Conservation (phyloP, 768 basidiomycete genomes). For the Hygrophoropsis aurantiaca region DNA sequence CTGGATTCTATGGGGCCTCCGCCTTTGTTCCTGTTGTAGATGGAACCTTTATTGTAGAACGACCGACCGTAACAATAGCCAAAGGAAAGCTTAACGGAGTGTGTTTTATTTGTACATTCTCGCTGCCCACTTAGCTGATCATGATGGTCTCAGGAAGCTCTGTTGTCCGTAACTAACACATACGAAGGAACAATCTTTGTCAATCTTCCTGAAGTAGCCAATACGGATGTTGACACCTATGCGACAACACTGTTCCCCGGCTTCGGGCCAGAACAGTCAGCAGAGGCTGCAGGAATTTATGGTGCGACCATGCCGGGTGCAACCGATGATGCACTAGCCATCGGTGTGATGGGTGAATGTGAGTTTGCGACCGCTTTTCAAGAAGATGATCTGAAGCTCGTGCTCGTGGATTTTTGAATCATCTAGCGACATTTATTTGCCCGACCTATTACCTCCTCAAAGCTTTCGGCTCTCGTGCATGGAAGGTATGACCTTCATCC, state of each 20-base stretch:
- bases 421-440: slow-evolving; percentile 47
- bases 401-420: neutral
- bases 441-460: slow-evolving; percentile 39
- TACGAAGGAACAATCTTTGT: slow-evolving; percentile 40
- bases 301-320: slow-evolving; percentile 8
- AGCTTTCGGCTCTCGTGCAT: slow-evolving; percentile 26
- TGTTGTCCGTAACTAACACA: slow-evolving; percentile 39
- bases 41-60: slow-evolving; percentile 32
- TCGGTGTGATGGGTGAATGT: slow-evolving; percentile 42
- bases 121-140: neutral
- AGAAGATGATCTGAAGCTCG: neutral
- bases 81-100: slow-evolving; percentile 33
- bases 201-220: slow-evolving; percentile 20
- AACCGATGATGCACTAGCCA: slow-evolving; percentile 32
- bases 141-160: slow-evolving; percentile 18
- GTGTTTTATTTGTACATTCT: slow-evolving; percentile 2
- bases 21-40: slow-evolving; percentile 37
- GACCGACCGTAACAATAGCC: slow-evolving; percentile 28
- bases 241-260: slow-evolving; percentile 40
- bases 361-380: slow-evolving; percentile 2
- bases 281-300: slow-evolving; percentile 28
- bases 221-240: slow-evolving; percentile 29
- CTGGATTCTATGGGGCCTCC: slow-evolving; percentile 31
- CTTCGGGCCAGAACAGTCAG: slow-evolving; percentile 25
- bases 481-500: slow-evolving; percentile 31